Evolutionary conservation across 2,329 filamentous ascomycete genomes (phyloP).

Genomic region (Pseudogymnoascus sp.): DNA sequence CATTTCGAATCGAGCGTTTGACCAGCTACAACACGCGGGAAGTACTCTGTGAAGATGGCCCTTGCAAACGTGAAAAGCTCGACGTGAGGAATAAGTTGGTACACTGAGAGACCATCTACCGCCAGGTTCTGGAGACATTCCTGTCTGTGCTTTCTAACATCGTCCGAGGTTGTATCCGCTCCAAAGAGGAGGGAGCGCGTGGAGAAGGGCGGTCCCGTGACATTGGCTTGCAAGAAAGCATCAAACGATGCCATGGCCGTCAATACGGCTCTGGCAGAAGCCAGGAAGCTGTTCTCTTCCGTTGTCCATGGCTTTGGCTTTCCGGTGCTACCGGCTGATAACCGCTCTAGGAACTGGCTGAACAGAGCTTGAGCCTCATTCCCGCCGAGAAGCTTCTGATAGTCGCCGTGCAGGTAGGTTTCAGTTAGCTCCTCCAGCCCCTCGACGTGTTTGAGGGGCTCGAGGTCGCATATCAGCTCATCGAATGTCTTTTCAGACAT

Average conservation of each 20-base stretch:
- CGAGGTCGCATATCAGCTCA: constrained; percentile 3
- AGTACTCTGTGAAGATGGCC: constrained; percentile 37
- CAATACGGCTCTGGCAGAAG: constrained; percentile 21
- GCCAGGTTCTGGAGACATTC: constrained; percentile 63
- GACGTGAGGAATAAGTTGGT: constrained; percentile 73
- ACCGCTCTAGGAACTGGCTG: neutral
- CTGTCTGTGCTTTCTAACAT: constrained; percentile 37
- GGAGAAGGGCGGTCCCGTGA: constrained; percentile 75
- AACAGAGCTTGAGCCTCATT: neutral
- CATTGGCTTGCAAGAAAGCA: constrained; percentile 77
- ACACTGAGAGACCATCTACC: constrained; percentile 79
- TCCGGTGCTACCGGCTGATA: neutral
- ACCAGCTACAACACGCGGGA: constrained; percentile 22
- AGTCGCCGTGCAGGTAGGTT: constrained; percentile 2
- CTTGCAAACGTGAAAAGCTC: constrained; percentile 74
- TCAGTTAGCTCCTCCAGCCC: neutral
- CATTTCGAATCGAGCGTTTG: constrained; percentile 33
- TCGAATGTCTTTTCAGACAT: constrained; percentile 3
- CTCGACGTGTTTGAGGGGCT: neutral
- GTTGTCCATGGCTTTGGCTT: neutral
- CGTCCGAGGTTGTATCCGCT: constrained; percentile 30
- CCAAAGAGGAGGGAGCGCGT: constrained; percentile 25
- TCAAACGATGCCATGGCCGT: constrained; percentile 64
- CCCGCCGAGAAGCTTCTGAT: neutral
- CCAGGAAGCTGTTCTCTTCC: constrained; percentile 14